Evolutionary conservation across 225 moss, liverwort and hornwort genomes (phyloP).

Genomic region (Rhytidiadelphus loreus): DNA sequence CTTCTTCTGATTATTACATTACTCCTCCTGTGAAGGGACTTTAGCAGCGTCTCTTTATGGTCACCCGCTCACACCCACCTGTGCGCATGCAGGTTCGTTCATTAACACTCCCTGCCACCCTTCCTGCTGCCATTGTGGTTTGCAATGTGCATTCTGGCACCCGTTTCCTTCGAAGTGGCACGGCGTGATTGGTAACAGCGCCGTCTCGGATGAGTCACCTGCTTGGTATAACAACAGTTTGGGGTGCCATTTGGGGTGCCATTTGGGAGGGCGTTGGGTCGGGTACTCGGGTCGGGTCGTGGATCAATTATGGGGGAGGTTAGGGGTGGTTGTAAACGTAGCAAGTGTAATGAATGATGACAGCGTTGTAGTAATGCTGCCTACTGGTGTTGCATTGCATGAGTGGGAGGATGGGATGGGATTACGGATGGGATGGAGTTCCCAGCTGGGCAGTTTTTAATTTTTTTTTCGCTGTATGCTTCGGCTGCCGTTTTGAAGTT

Average conservation of each 20-base stretch:
- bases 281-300: too few species aligned
- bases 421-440: not conserved
- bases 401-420: not conserved
- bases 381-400: not conserved
- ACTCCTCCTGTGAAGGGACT: not conserved
- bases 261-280: not conserved
- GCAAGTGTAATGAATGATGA: conserved; percentile 1
- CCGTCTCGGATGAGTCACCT: not conserved
- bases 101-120: not conserved
- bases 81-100: not conserved
- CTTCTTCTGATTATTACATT: too few species aligned
- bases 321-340: conserved; percentile 1
- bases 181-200: not conserved
- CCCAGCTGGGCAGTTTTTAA: not conserved
- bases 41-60: not conserved
- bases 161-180: not conserved
- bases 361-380: not conserved
- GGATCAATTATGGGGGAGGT: conserved; percentile 7
- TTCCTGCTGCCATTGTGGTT: not conserved
- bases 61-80: not conserved
- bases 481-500: not conserved
- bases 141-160: not conserved
- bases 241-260: not conserved
- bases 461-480: not conserved
- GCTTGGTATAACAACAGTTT: too few species aligned